Percentiles rank a stretch among this genome's conserved stretches.
These are phyloP conservation scores for Ophiostoma quercus DNA, from an alignment of 2,329 filamentous ascomycete genomes.

Conservation along the genomic window DNA sequence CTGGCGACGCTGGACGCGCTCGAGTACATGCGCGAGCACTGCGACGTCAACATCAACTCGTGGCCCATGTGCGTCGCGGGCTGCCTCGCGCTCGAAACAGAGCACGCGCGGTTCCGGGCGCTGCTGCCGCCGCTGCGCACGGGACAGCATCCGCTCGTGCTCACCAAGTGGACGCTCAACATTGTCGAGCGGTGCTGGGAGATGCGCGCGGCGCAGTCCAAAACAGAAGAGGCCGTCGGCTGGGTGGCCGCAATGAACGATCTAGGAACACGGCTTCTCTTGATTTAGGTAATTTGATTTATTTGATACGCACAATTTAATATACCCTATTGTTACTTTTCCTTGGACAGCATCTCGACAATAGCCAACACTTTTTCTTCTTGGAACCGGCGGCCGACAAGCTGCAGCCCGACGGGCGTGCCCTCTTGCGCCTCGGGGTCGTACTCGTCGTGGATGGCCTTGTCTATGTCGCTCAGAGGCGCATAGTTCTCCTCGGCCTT, in stretches of 20 bases:
- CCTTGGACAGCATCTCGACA: no score
- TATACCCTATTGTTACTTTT: no score
- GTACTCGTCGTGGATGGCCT: neutral
- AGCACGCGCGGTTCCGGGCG: constrained; percentile 20
- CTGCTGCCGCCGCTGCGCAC: constrained; percentile 15
- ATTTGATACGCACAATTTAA: no score
- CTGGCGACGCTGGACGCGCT: constrained; percentile 16
- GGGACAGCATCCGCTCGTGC: constrained; percentile 21
- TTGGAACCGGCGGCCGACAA: neutral
- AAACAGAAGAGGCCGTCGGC: constrained; percentile 19
- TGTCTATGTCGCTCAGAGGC: neutral
- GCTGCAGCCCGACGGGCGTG: neutral
- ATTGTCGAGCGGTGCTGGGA: constrained; percentile 24
- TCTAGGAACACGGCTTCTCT: constrained; percentile 18
- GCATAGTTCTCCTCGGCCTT: constrained; percentile 1
- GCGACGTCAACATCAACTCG: constrained; percentile 20
- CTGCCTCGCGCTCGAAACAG: constrained; percentile 22
- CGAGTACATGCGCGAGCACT: constrained; percentile 21
- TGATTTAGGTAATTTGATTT: no score
- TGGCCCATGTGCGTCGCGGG: constrained; percentile 21
- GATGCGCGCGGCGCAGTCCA: constrained; percentile 8
- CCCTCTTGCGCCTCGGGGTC: neutral
- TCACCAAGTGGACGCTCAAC: constrained; percentile 20
- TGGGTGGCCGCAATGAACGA: constrained; percentile 23
- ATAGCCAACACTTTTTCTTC: neutral